Conservation (phyloP, 371 early-diverging fungal species). For the Apophysomyces variabilis region DNA sequence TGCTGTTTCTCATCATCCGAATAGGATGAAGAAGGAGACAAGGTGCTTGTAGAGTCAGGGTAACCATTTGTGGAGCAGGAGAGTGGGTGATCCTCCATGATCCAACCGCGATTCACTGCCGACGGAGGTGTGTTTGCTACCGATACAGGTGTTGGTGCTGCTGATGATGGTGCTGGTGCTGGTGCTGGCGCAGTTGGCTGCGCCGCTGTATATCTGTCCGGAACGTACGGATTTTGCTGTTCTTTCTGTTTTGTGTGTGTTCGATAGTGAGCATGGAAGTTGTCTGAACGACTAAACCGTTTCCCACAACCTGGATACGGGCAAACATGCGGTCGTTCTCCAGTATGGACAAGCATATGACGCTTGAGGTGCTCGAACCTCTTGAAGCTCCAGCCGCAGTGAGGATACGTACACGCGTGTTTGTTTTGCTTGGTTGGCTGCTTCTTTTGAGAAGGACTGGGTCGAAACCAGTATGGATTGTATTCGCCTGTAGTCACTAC, state of each 20-base stretch:
- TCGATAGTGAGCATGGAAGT: constrained; percentile 53
- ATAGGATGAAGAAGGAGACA: constrained; percentile 17
- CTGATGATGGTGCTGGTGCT: constrained; percentile 16
- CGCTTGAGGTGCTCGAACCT: constrained; percentile 81
- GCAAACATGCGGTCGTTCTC: constrained; percentile 63
- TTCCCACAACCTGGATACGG: constrained; percentile 61
- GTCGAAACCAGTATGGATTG: constrained; percentile 32
- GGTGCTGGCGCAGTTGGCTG: constrained; percentile 8
- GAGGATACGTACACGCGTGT: constrained; percentile 57
- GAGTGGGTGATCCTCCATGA: background rate
- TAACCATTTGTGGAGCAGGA: background rate
- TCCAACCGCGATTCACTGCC: constrained; percentile 11
- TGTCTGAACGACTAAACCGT: constrained; percentile 70
- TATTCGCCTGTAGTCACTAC: constrained; percentile 27
- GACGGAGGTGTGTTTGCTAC: constrained; percentile 13
- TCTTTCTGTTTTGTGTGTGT: constrained; percentile 37
- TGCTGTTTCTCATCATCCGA: constrained; percentile 47
- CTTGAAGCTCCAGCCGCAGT: constrained; percentile 62
- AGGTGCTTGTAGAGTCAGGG: background rate
- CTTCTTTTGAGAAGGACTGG: constrained; percentile 26
- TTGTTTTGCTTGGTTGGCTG: constrained; percentile 50
- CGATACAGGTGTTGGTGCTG: no score
- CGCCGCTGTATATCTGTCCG: constrained; percentile 4
- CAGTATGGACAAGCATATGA: constrained; percentile 67
- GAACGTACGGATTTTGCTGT: constrained; percentile 1